These are phyloP conservation scores for Phytophthora quininea DNA, from an alignment of 352 stramenopile species.

Conservation along the genomic window DNA sequence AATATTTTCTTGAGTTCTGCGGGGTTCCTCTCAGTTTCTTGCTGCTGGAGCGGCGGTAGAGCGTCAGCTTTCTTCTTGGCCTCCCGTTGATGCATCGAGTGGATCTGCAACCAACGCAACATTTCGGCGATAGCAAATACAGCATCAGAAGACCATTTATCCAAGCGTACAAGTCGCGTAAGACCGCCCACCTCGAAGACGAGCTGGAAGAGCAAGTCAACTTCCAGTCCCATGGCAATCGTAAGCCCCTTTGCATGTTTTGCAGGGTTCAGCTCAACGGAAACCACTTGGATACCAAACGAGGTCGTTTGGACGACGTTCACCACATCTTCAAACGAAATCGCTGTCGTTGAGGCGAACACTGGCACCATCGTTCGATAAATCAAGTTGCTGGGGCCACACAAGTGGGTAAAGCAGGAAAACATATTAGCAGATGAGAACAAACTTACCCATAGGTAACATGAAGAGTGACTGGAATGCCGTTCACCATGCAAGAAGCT, in stretches of 20 bases:
- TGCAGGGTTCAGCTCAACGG: slow-evolving; percentile 45
- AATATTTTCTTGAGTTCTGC: slow-evolving; percentile 60
- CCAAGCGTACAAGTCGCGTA: slow-evolving; percentile 1
- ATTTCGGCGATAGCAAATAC: background rate
- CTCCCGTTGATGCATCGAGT: slow-evolving; percentile 61
- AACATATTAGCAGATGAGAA: no score
- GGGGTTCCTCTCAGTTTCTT: slow-evolving; percentile 45
- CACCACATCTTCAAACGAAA: slow-evolving; percentile 65
- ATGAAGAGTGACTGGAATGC: slow-evolving; percentile 68
- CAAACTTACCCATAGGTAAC: slow-evolving; percentile 73
- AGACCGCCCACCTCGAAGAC: slow-evolving; percentile 52
- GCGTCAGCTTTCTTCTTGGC: slow-evolving; percentile 5
- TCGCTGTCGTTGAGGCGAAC: slow-evolving; percentile 67
- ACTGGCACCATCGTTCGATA: slow-evolving; percentile 81
- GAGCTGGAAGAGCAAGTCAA: slow-evolving; percentile 78
- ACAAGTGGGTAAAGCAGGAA: no score
- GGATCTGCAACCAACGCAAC: slow-evolving; percentile 37
- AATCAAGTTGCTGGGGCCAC: slow-evolving; percentile 50
- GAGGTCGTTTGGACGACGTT: slow-evolving; percentile 60
- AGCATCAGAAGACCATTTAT: slow-evolving; percentile 2
- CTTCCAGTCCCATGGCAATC: slow-evolving; percentile 78
- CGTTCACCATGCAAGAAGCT: slow-evolving; percentile 76
- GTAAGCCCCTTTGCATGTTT: slow-evolving; percentile 63
- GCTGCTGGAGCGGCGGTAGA: slow-evolving; percentile 39
- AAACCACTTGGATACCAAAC: slow-evolving; percentile 72